Percentiles rank a stretch among this genome's conserved stretches.
These are phyloP conservation scores for Collariella sp. DNA, from an alignment of 495 filamentous ascomycete species.

Conservation along the genomic window DNA sequence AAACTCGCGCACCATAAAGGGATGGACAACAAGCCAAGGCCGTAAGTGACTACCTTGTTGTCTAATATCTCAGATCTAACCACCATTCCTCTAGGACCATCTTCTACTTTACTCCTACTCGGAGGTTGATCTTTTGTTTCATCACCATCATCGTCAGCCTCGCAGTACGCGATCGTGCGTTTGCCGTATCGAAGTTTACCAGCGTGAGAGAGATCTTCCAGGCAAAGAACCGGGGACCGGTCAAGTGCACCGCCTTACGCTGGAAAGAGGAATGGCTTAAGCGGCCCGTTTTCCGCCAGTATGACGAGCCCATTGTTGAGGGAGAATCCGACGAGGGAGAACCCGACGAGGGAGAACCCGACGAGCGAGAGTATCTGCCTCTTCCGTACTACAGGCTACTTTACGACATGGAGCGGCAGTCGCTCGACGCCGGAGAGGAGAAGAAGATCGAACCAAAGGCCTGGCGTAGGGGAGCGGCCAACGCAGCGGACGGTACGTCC, in stretches of 20 bases:
- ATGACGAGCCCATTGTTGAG: slow-evolving; percentile 3
- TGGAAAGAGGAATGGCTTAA: slow-evolving; percentile 27
- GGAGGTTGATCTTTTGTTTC: slow-evolving; percentile 15
- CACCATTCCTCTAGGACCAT: slow-evolving; percentile 12
- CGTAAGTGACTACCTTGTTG: slow-evolving; percentile 16
- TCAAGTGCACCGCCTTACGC: slow-evolving; percentile 13
- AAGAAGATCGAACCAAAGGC: slow-evolving; percentile 8
- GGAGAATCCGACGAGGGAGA: background rate
- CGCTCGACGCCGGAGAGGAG: slow-evolving; percentile 15
- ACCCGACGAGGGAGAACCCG: background rate
- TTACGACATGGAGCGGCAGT: slow-evolving; percentile 17
- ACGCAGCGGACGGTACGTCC: slow-evolving; percentile 13
- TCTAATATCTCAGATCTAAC: background rate
- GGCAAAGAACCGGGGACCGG: slow-evolving; percentile 16
- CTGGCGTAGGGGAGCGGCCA: slow-evolving; percentile 16
- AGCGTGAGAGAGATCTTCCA: slow-evolving; percentile 16
- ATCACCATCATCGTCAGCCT: slow-evolving; percentile 14
- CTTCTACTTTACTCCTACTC: slow-evolving; percentile 13
- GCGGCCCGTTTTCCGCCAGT: slow-evolving; percentile 19
- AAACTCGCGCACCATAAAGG: slow-evolving; percentile 24
- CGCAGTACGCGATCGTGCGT: slow-evolving; percentile 9
- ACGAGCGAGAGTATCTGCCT: background rate
- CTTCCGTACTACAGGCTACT: slow-evolving; percentile 15
- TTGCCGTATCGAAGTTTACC: slow-evolving; percentile 10
- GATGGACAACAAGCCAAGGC: slow-evolving; percentile 28